phyloP scores from a whole-genome alignment of 768 basidiomycete species.

The Cantharellus cinnabarinus region DNA sequence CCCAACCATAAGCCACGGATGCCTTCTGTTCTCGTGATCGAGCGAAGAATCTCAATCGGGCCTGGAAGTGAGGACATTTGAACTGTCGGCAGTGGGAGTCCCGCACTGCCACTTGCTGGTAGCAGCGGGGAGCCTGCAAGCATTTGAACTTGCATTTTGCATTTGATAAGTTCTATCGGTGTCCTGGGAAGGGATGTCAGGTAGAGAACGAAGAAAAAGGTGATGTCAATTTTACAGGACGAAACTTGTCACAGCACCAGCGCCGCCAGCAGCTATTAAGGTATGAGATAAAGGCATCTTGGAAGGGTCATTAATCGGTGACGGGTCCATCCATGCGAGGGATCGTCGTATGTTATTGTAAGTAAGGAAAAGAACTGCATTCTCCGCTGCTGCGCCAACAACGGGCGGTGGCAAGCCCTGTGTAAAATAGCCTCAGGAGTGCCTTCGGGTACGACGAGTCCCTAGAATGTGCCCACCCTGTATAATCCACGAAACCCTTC shows the following conservation, averaged over 20 bases:
- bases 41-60: slow-evolving; percentile 42
- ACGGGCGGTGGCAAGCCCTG: slow-evolving; percentile 85
- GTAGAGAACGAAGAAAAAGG: neutral
- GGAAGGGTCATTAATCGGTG: neutral
- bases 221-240: slow-evolving; percentile 38
- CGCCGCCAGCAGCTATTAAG: slow-evolving; percentile 64
- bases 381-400: slow-evolving; percentile 82
- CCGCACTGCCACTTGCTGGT: slow-evolving; percentile 1
- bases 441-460: neutral
- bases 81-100: slow-evolving; percentile 6
- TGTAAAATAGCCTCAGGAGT: neutral
- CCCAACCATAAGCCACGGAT: slow-evolving; percentile 88
- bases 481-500: slow-evolving; percentile 79
- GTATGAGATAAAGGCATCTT: slow-evolving; percentile 37
- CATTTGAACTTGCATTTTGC: slow-evolving; percentile 96
- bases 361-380: slow-evolving; percentile 68
- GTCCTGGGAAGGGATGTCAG: slow-evolving; percentile 29
- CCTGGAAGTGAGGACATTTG: slow-evolving; percentile 33
- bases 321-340: slow-evolving; percentile 6
- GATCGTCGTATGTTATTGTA: slow-evolving; percentile 43
- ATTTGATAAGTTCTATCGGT: slow-evolving; percentile 87
- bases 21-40: slow-evolving; percentile 45
- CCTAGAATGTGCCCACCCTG: slow-evolving; percentile 34
- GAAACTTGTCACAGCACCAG: slow-evolving; percentile 72
- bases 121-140: slow-evolving; percentile 20